These are phyloP conservation scores for Diaporthe citriasiana DNA, from an alignment of 2,329 filamentous ascomycete species.

Conservation along the genomic window DNA sequence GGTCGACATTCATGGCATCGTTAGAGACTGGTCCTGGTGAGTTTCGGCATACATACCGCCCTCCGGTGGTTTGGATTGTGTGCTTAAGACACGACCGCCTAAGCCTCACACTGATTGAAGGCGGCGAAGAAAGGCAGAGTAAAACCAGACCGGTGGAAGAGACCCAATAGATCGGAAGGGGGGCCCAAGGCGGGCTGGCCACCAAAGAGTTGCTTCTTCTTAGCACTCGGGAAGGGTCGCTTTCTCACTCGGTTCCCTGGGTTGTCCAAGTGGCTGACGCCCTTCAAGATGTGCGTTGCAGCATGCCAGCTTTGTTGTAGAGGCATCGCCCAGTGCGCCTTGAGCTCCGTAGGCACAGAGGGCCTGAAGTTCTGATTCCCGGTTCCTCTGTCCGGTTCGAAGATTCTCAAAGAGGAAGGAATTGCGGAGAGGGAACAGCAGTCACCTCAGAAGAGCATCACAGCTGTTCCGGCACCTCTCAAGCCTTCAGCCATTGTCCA, in stretches of 20 bases:
- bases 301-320: background rate
- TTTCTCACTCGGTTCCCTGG: background rate
- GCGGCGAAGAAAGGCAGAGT: too few species aligned
- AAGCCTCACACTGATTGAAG: too few species aligned
- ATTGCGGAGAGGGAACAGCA: background rate
- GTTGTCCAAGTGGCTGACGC: background rate
- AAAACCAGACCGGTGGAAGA: background rate
- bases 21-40: background rate
- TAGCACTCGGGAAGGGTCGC: background rate
- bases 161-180: background rate
- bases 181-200: background rate
- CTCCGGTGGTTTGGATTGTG: background rate
- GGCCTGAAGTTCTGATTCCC: too few species aligned
- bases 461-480: conserved; percentile 59
- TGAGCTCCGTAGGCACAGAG: background rate
- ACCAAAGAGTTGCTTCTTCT: background rate
- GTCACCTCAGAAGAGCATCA: conserved; percentile 52
- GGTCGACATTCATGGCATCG: background rate
- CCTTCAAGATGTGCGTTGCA: too few species aligned
- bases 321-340: background rate
- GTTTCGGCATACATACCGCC: background rate
- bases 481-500: conserved; percentile 50
- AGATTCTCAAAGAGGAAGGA: too few species aligned
- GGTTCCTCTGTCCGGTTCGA: too few species aligned
- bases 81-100: background rate